phyloP scores from a whole-genome alignment of 805 yeast genomes.

The Lipomyces mesembrius region DNA sequence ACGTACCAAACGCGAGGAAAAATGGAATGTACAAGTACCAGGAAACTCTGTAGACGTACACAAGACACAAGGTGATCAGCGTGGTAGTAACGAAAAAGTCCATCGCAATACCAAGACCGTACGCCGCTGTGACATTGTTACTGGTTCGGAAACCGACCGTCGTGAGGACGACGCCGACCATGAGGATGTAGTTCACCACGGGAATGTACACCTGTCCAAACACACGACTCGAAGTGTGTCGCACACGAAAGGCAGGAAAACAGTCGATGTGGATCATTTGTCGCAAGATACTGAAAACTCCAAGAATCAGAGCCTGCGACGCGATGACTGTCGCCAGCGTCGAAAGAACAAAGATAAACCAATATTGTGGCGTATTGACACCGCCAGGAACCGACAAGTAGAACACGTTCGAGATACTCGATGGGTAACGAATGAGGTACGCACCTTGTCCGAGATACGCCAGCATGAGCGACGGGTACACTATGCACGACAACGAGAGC shows the following conservation, averaged over 20 bases:
- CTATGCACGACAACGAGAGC: constrained; percentile 52
- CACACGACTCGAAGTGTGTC: constrained; percentile 53
- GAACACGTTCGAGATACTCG: constrained; percentile 51
- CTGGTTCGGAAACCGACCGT: constrained; percentile 59
- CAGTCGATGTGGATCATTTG: constrained; percentile 61
- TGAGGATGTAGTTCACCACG: constrained; percentile 54
- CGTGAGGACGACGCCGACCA: constrained; percentile 57
- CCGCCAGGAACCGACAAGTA: constrained; percentile 59
- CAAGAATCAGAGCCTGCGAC: constrained; percentile 62
- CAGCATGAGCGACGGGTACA: constrained; percentile 59
- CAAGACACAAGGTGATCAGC: constrained; percentile 53
- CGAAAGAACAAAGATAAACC: constrained; percentile 57
- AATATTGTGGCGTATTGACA: constrained; percentile 51
- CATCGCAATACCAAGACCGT: constrained; percentile 62
- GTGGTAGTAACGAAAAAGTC: constrained; percentile 60
- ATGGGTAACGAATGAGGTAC: constrained; percentile 51
- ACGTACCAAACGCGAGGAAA: constrained; percentile 51
- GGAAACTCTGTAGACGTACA: constrained; percentile 52
- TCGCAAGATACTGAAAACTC: constrained; percentile 57
- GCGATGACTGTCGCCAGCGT: constrained; percentile 63
- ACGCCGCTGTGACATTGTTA: constrained; percentile 60
- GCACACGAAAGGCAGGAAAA: constrained; percentile 55
- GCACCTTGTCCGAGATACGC: constrained; percentile 65
- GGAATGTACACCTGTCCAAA: constrained; percentile 62
- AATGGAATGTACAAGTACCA: constrained; percentile 46